Evolutionary conservation across 495 filamentous ascomycete species (phyloP), one percentile per base, ranked within the genome.

Genomic region (Xylaria flabelliformis): DNA sequence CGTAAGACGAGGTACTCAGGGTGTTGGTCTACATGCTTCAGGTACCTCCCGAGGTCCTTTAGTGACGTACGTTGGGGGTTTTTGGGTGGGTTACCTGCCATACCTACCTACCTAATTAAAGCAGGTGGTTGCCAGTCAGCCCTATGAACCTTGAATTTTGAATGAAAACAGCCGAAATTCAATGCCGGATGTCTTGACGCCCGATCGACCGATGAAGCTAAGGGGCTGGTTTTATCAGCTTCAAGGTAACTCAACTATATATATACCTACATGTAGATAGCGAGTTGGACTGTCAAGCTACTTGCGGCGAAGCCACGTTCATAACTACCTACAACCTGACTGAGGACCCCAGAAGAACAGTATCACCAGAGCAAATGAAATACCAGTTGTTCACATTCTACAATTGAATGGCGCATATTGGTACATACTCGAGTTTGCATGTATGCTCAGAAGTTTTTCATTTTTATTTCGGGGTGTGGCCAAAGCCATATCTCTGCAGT

Each of bases 401-500:
- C 32, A 21, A 17, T n/a, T 17, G 10, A n/a, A 61, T 56, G 46
- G 34, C 46, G 46, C 46, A 56, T 46, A n/a, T 32, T 24, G 15
- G 24, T 32, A 24, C 21, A 46, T 46, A 13, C 39, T 7, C 39
- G 41, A 32, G n/a, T 58, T 12, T 53, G 8, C 32, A 19, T 48
- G 42, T 59, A 72, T 66, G 51, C 63, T 72, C 50, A 59, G 62
- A 72, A 67, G 50, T 72, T 72, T 71, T 72, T 71, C 36, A 46
- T 71, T 67, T 71, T 39, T 50, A 59, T 66, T 71, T 67, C 29
- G 26, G 50, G 63, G 70, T 19, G 70, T 72, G 53, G 36, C 59
- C 63, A 51, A 72, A 66, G 63, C 62, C 51, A 34, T 61, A 72
- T 67, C 41, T 72, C 70, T 67, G 53, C 61, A 66, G 56, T 24